These are phyloP conservation scores for Neofusicoccum sp. DNA, from an alignment of 2,329 filamentous ascomycete genomes.

Conservation along the genomic window DNA sequence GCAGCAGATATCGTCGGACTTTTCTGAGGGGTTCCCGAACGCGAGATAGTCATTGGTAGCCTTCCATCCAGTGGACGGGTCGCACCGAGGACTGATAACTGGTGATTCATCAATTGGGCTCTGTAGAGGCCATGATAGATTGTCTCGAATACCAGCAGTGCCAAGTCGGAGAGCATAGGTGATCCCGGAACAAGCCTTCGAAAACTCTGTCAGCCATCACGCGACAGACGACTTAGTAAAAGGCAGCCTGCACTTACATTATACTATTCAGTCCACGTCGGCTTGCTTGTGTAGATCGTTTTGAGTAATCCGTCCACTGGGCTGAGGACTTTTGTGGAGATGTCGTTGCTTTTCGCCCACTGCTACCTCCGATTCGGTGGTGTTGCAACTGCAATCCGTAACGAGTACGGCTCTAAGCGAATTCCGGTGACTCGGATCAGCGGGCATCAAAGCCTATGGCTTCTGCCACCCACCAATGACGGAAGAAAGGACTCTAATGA, in stretches of 20 bases:
- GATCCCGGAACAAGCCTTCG: not conserved
- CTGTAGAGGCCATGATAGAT: not conserved
- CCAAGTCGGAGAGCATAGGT: not conserved
- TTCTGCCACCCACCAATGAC: not conserved
- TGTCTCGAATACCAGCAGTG: not conserved
- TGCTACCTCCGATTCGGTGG: not conserved
- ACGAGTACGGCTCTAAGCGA: conserved; percentile 4
- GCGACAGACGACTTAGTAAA: not conserved
- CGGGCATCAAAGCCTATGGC: not conserved
- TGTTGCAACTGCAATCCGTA: conserved; percentile 2
- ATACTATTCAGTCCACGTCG: not conserved
- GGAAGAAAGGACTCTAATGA: not conserved
- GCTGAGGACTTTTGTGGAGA: not conserved
- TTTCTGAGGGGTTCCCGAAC: conserved; percentile 10
- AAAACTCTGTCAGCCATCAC: not conserved
- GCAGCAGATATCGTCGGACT: not conserved
- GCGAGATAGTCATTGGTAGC: not conserved
- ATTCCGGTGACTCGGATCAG: not conserved
- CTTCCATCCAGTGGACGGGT: not conserved
- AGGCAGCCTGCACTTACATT: not conserved
- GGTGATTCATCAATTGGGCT: not conserved
- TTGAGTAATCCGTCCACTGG: not conserved
- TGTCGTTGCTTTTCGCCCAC: not conserved
- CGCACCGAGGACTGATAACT: not conserved
- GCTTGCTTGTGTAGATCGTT: not conserved